These are phyloP conservation scores for Purpureocillium lavendulum DNA, from an alignment of 2,329 filamentous ascomycete genomes.

Conservation along the genomic window DNA sequence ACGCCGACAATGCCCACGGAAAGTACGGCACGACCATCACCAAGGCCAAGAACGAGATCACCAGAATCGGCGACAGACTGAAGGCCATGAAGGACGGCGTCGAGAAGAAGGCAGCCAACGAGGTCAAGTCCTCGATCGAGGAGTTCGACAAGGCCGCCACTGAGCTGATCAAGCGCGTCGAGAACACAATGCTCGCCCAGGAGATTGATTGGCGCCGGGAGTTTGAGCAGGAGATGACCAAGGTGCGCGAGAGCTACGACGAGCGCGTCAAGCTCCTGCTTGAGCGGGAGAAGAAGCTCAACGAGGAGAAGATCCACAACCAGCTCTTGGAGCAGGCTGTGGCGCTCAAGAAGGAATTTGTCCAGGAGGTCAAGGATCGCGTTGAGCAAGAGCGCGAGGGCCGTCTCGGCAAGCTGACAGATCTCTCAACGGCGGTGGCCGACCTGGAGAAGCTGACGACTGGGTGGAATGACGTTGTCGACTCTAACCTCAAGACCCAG, in stretches of 20 bases:
- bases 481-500: constrained; percentile 86
- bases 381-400: constrained; percentile 86
- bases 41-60: constrained; percentile 79
- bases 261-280: constrained; percentile 71
- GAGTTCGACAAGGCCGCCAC: constrained; percentile 84
- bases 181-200: constrained; percentile 72
- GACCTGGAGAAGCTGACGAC: constrained; percentile 82
- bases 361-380: constrained; percentile 65
- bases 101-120: constrained; percentile 62
- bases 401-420: constrained; percentile 75
- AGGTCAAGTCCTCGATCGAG: constrained; percentile 61
- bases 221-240: constrained; percentile 78
- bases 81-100: constrained; percentile 61
- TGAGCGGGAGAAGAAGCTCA: constrained; percentile 69
- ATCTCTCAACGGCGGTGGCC: constrained; percentile 67
- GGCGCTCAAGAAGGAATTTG: constrained; percentile 77
- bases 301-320: constrained; percentile 77
- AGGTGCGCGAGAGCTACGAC: constrained; percentile 69
- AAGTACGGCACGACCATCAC: constrained; percentile 72
- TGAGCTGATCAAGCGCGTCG: constrained; percentile 81
- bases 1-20: constrained; percentile 70
- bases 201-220: constrained; percentile 79
- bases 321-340: constrained; percentile 85
- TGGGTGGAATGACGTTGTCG: constrained; percentile 85
- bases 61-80: constrained; percentile 72